Percentiles rank a stretch among this genome's conserved stretches.
phyloP scores from a whole-genome alignment of 2,329 filamentous ascomycete genomes.

The Daldinia eschscholtzii region DNA sequence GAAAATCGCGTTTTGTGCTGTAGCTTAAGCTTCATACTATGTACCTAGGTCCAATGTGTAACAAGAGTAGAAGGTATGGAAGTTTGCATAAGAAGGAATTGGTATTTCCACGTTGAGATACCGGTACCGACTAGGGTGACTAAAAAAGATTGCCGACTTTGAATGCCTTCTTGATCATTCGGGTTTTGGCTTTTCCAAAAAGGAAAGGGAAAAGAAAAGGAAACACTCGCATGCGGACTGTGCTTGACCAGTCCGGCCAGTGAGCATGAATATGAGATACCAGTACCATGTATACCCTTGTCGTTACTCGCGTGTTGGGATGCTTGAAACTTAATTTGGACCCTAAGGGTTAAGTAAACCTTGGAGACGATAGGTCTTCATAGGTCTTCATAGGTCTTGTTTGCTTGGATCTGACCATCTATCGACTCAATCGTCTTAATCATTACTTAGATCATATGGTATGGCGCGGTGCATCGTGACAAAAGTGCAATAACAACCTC shows the following conservation, averaged over 20 bases:
- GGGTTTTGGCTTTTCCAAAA: constrained; percentile 7
- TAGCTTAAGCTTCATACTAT: background rate
- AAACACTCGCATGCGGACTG: constrained; percentile 22
- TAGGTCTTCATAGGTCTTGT: background rate
- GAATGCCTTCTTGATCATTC: constrained; percentile 16
- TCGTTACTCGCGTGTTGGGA: constrained; percentile 10
- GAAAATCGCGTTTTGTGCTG: constrained; percentile 1
- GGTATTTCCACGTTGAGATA: background rate
- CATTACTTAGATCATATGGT: constrained; percentile 7
- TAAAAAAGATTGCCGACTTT: background rate
- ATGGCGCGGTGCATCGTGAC: background rate
- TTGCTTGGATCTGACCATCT: constrained; percentile 9
- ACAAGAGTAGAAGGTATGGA: background rate
- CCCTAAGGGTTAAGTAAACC: background rate
- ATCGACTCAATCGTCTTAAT: constrained; percentile 18
- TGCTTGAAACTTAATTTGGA: constrained; percentile 21
- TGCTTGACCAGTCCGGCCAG: background rate
- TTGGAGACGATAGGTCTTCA: constrained; percentile 1
- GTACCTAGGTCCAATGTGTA: background rate
- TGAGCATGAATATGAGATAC: background rate
- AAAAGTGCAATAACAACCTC: background rate
- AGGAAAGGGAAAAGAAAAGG: constrained; percentile 17
- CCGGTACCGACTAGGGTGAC: background rate
- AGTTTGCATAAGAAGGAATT: background rate
- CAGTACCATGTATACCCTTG: constrained; percentile 31